These are phyloP conservation scores for Pyrenophora seminiperda DNA, from an alignment of 2,329 filamentous ascomycete species.

Conservation along the genomic window DNA sequence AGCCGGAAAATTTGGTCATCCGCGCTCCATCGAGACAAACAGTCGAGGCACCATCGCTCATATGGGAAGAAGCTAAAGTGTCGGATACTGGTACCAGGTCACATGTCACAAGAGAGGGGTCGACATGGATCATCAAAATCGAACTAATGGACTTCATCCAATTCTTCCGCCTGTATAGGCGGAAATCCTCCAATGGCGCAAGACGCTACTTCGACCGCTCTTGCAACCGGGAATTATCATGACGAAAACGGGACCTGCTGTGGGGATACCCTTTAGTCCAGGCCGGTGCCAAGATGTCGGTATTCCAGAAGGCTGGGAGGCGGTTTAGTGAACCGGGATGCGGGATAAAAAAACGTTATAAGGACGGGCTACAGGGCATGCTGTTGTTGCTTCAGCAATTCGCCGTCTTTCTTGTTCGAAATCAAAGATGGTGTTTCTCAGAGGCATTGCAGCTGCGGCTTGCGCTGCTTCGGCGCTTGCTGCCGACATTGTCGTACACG, in stretches of 20 bases:
- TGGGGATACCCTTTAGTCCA: conserved; percentile 13
- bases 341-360: conserved; percentile 6
- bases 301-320: conserved; percentile 3
- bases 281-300: conserved; percentile 15
- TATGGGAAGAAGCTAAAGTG: conserved; percentile 1
- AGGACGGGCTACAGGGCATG: neutral
- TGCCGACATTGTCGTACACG: conserved; percentile 35
- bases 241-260: conserved; percentile 4
- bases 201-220: conserved; percentile 5
- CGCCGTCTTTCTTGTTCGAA: conserved; percentile 16
- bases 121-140: conserved; percentile 24
- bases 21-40: too few species aligned
- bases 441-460: conserved; percentile 28
- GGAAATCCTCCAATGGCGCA: conserved; percentile 32
- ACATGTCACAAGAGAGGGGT: conserved; percentile 15
- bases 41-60: too few species aligned
- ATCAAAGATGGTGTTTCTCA: conserved; percentile 28
- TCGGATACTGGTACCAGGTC: neutral
- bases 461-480: conserved; percentile 30
- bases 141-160: conserved; percentile 10
- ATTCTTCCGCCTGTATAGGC: conserved; percentile 28
- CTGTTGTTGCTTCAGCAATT: conserved; percentile 5
- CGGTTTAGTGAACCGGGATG: neutral
- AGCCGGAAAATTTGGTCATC: too few species aligned
- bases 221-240: conserved; percentile 12